phyloP scores from a whole-genome alignment of 148 eudicot genomes.

The Rhododendron henanense region DNA sequence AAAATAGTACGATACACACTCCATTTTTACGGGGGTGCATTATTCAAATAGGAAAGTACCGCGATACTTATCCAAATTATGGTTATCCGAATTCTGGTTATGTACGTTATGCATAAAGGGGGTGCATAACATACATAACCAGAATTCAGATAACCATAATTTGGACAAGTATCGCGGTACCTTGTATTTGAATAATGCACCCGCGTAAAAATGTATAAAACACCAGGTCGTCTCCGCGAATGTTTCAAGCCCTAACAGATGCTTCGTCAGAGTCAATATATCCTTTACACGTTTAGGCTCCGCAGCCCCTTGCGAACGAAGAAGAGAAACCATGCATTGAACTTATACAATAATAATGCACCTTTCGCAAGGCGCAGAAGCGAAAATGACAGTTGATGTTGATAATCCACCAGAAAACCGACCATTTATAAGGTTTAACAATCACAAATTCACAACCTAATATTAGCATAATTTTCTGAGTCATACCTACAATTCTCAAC shows the following conservation, averaged over 20 bases:
- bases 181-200: neutral
- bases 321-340: neutral
- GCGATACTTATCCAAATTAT: no score
- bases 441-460: no score
- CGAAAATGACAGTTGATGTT: neutral
- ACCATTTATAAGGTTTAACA: neutral
- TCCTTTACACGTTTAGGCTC: neutral
- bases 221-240: neutral
- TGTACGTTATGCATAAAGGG: no score
- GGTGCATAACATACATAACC: no score
- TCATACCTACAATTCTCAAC: constrained; percentile 1
- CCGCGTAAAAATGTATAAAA: no score
- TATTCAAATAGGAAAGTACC: no score
- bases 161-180: neutral
- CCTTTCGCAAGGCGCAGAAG: no score
- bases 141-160: no score
- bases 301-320: neutral
- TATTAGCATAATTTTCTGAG: no score
- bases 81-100: no score
- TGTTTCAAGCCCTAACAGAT: neutral
- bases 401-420: neutral
- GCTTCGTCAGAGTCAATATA: neutral
- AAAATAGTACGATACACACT: no score
- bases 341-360: neutral
- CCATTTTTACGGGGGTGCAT: no score